Evolutionary conservation across 768 basidiomycete species (phyloP).

Genomic region (Lactifluus piperatus): DNA sequence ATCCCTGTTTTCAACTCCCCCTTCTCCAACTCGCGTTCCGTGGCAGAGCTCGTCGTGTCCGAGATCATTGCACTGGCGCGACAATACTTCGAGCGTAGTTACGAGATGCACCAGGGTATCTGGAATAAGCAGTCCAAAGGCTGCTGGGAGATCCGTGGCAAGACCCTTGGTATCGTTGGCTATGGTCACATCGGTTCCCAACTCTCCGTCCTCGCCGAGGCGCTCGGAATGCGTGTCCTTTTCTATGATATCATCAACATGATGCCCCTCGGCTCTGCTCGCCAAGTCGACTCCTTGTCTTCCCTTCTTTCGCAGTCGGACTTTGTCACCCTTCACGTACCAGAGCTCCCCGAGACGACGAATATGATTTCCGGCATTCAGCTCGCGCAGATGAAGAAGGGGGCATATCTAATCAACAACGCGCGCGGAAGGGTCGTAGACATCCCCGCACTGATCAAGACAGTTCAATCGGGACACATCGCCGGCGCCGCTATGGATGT

Average conservation of each 20-base stretch:
- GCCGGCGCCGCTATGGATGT: conserved; percentile 93
- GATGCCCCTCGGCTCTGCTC: conserved; percentile 94
- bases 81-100: conserved; percentile 82
- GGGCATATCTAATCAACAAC: conserved; percentile 95
- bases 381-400: conserved; percentile 87
- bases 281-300: conserved; percentile 75
- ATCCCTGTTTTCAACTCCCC: conserved; percentile 99
- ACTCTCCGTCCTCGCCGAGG: conserved; percentile 92
- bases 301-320: conserved; percentile 73
- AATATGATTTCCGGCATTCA: conserved; percentile 81
- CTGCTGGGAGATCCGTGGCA: conserved; percentile 97
- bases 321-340: conserved; percentile 94
- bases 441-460: conserved; percentile 78
- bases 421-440: conserved; percentile 94
- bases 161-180: conserved; percentile 95
- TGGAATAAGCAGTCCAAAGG: conserved; percentile 99
- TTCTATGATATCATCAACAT: conserved; percentile 94
- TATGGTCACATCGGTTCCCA: conserved; percentile 99
- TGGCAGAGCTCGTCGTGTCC: conserved; percentile 93
- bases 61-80: conserved; percentile 93
- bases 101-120: conserved; percentile 78
- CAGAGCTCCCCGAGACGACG: conserved; percentile 91
- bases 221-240: conserved; percentile 91
- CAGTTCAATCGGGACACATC: conserved; percentile 78
- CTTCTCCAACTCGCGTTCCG: conserved; percentile 97